Evolutionary conservation across 1,284 basidiomycete genomes (phyloP).

Genomic region (Anthracocystis walkeri): DNA sequence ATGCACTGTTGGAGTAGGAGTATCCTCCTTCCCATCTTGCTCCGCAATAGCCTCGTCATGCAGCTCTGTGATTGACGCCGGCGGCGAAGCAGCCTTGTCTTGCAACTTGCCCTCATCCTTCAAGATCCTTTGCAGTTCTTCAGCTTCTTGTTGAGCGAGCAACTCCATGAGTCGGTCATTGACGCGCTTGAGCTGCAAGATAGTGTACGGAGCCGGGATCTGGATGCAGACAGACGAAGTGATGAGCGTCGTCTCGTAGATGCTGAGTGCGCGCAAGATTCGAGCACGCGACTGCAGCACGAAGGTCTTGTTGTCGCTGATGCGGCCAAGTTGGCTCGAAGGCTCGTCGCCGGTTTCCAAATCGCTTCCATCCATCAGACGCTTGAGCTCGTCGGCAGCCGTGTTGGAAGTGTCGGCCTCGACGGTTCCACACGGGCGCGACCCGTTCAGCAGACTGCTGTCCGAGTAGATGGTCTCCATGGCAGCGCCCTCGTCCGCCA

Average conservation of each 20-base stretch:
- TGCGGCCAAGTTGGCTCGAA: slow-evolving; percentile 24
- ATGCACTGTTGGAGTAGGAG: slow-evolving; percentile 13
- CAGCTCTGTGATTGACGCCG: slow-evolving; percentile 30
- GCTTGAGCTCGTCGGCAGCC: slow-evolving; percentile 40
- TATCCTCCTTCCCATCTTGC: slow-evolving; percentile 1
- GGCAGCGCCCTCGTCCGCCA: slow-evolving; percentile 80
- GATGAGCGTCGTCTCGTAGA: slow-evolving; percentile 57
- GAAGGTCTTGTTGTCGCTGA: slow-evolving; percentile 31
- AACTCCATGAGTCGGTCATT: slow-evolving; percentile 54
- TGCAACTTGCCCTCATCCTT: slow-evolving; percentile 48
- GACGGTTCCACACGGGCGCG: slow-evolving; percentile 35
- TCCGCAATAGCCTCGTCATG: neutral
- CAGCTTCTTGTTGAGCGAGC: slow-evolving; percentile 41
- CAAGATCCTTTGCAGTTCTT: slow-evolving; percentile 51
- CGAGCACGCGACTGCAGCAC: slow-evolving; percentile 38
- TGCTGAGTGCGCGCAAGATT: slow-evolving; percentile 47
- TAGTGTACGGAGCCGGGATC: slow-evolving; percentile 53
- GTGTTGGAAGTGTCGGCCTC: slow-evolving; percentile 23
- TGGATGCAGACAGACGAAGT: slow-evolving; percentile 58
- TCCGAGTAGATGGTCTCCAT: slow-evolving; percentile 56
- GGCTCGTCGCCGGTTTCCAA: slow-evolving; percentile 19
- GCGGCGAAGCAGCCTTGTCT: slow-evolving; percentile 24
- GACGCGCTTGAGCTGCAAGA: slow-evolving; percentile 54
- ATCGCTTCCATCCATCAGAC: slow-evolving; percentile 13
- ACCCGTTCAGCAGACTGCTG: slow-evolving; percentile 33